Percentiles rank a stretch among this genome's conserved stretches.
Evolutionary conservation across 306 rosid genomes (phyloP).

Genomic region (Dalbergia oliveri): DNA sequence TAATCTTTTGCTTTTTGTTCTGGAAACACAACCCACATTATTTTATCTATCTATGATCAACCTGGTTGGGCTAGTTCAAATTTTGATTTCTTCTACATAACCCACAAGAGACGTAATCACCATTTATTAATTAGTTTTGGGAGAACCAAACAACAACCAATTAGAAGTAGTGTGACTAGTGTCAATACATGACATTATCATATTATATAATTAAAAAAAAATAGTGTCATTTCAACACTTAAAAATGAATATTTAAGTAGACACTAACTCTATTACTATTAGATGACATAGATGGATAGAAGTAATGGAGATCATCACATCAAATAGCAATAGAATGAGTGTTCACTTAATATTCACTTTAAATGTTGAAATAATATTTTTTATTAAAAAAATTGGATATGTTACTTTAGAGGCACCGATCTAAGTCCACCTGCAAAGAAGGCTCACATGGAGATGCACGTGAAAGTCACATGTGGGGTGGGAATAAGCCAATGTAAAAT

Average conservation of each 20-base stretch:
- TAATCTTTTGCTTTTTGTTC: slow-evolving; percentile 49
- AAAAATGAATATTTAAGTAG: too few relatives aligned
- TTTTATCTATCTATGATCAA: not conserved
- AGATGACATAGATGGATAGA: too few relatives aligned
- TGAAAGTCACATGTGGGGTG: slow-evolving; percentile 49
- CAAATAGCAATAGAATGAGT: too few relatives aligned
- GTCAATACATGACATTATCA: not conserved
- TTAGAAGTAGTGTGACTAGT: not conserved
- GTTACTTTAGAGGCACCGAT: slow-evolving; percentile 18
- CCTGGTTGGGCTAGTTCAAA: not conserved
- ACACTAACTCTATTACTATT: too few relatives aligned
- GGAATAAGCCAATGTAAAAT: slow-evolving; percentile 48
- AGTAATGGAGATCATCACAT: too few relatives aligned
- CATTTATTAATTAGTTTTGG: slow-evolving; percentile 1
- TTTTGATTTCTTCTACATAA: not conserved
- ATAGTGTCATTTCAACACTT: too few relatives aligned
- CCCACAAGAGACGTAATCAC: slow-evolving; percentile 23
- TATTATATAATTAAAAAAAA: too few relatives aligned
- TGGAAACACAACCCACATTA: slow-evolving; percentile 37
- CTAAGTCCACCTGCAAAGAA: slow-evolving; percentile 35
- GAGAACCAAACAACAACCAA: slow-evolving; percentile 13
- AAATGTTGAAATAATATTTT: too few relatives aligned
- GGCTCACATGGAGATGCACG: slow-evolving; percentile 45
- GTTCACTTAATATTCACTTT: too few relatives aligned
- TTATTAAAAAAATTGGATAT: not conserved